A percentile compares a stretch with the other conserved stretches of the same genome.
Conservation (phyloP, 1,139 yeast genomes). For the Nematodospora anomalae region DNA sequence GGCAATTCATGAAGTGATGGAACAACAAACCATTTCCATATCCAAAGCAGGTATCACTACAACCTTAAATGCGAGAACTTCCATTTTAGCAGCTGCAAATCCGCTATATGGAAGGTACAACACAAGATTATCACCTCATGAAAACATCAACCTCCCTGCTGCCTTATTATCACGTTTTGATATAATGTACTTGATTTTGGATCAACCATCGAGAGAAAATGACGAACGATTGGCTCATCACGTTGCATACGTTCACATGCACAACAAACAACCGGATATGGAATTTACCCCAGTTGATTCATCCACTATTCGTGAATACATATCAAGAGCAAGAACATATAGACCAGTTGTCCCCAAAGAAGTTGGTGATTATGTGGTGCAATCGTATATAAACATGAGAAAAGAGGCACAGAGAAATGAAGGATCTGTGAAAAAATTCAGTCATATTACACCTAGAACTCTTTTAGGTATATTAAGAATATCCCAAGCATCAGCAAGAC, state of each 20-base stretch:
- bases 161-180: constrained; percentile 96
- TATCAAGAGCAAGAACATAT: constrained; percentile 79
- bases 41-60: constrained; percentile 98
- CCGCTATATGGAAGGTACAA: constrained; percentile 96
- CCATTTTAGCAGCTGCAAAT: constrained; percentile 96
- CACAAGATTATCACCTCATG: constrained; percentile 86
- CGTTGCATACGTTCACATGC: constrained; percentile 95
- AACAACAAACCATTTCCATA: constrained; percentile 96
- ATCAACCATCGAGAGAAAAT: constrained; percentile 74
- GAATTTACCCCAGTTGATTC: constrained; percentile 79
- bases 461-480: constrained; percentile 86
- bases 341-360: constrained; percentile 87
- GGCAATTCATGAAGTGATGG: constrained; percentile 99
- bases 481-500: constrained; percentile 91
- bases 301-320: constrained; percentile 78
- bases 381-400: constrained; percentile 85
- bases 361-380: constrained; percentile 86
- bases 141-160: constrained; percentile 94
- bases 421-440: constrained; percentile 71
- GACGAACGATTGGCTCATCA: constrained; percentile 90
- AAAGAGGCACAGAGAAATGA: constrained; percentile 85
- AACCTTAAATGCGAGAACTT: constrained; percentile 91
- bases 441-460: constrained; percentile 95
- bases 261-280: constrained; percentile 79
- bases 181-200: constrained; percentile 80